Evolutionary conservation across 208 protist genomes (phyloP), one percentile per base, ranked within the genome.

Genomic region (Trypanosoma melophagium): DNA sequence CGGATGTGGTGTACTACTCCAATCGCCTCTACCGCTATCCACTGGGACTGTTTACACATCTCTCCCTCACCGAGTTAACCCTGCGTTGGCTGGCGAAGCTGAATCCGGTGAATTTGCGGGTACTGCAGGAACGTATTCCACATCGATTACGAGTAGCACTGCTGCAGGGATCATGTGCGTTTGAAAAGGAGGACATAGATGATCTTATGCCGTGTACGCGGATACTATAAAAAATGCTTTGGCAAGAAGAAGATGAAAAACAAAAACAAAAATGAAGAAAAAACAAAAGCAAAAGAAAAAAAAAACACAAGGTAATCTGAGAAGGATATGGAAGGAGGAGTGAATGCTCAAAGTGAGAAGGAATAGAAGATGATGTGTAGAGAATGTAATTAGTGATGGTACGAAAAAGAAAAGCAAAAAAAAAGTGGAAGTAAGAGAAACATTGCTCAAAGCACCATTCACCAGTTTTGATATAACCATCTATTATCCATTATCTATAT

Each of bases 21-120:
- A 74, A 77, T n/a, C 76, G 78, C 45, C 38, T 89, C 7, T 92
- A 81, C 63, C 73, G 60, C 0, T 87, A 84, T 44, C 84, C 90
- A 16, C 60, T 93, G 9, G 79, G 79, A 7, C 73, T 72, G 44
- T 81, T 78, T 55, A 62, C 55, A n/a, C 59, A 44, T 16, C 60
- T 87, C 12, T 63, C 84, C 14, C 74, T 93, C 45, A 35, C 56
- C 5, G 84, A 87, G 45, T 79, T 79, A 53, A 66, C 66, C 1
- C 76, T 80, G 35, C 73, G 84, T 54, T 90, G 83, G 80, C 47
- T 87, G n/a, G 66, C 66, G 9, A 56, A 61, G 24, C 66, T 57
- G 21, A 70, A 52, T 51, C 53, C 40, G 31, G 56, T 55, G 17
- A 69, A 75, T 35, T n/a, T 75, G 7, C 41, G 35, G 19, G 22